Conservation (phyloP, 129 eudicot genomes). For the Silybum marianum region DNA sequence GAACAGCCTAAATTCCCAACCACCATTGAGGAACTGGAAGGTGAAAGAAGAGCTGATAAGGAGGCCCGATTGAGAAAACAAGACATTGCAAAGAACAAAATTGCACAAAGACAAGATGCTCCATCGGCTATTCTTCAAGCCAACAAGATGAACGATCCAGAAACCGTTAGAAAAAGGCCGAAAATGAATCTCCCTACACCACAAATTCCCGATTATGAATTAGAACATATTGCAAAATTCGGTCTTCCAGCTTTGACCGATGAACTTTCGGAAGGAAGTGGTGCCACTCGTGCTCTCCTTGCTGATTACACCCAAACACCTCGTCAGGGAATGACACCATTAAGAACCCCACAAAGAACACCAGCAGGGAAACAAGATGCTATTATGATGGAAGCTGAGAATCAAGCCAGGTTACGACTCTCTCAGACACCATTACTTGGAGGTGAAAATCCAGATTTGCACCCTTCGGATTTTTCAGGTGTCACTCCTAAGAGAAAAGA, state of each 20-base stretch:
- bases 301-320: conserved; percentile 94
- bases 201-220: conserved; percentile 90
- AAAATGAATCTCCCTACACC: conserved; percentile 96
- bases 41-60: conserved; percentile 84
- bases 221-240: conserved; percentile 90
- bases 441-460: conserved; percentile 91
- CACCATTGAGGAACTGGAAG: conserved; percentile 91
- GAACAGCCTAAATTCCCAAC: conserved; percentile 86
- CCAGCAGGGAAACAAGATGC: conserved; percentile 95
- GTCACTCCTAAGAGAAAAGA: conserved; percentile 93
- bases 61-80: conserved; percentile 92
- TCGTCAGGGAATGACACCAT: conserved; percentile 81
- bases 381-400: conserved; percentile 99
- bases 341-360: conserved; percentile 94
- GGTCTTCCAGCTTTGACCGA: conserved; percentile 86
- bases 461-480: conserved; percentile 97
- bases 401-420: conserved; percentile 78
- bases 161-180: conserved; percentile 83
- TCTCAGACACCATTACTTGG: conserved; percentile 97
- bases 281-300: conserved; percentile 89
- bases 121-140: conserved; percentile 92
- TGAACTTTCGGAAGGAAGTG: conserved; percentile 86
- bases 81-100: conserved; percentile 89
- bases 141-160: conserved; percentile 95
- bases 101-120: conserved; percentile 91